Conservation (phyloP, 257 asterid genomes). For the Striga asiatica region DNA sequence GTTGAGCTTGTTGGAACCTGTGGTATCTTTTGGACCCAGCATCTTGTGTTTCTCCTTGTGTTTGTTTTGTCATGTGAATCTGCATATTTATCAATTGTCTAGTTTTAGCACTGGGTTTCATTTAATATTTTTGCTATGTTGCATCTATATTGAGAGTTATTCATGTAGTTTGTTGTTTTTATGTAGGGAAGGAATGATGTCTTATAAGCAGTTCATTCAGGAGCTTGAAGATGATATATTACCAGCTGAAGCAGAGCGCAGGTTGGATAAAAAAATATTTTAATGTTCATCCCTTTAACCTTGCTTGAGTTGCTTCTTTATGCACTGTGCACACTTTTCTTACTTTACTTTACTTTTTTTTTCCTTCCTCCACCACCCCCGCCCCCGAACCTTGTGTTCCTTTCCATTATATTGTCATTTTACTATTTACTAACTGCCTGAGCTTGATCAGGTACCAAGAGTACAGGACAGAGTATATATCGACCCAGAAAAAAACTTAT, state of each 20-base stretch:
- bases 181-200: conserved; percentile 95
- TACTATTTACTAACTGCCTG: conserved; percentile 7
- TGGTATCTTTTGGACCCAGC: neutral
- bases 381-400: conserved; percentile 6
- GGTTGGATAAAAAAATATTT: conserved; percentile 50
- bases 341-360: too few species aligned
- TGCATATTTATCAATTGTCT: neutral
- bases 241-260: conserved; percentile 95
- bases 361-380: neutral
- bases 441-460: conserved; percentile 68
- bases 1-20: neutral
- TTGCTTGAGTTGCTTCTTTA: conserved; percentile 4
- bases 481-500: conserved; percentile 77
- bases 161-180: conserved; percentile 9
- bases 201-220: conserved; percentile 98
- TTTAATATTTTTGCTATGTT: neutral
- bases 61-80: conserved; percentile 8
- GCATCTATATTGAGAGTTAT: conserved; percentile 1
- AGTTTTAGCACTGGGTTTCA: too few species aligned
- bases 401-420: conserved; percentile 6
- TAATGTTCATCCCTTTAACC: conserved; percentile 14
- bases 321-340: too few species aligned
- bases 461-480: conserved; percentile 73
- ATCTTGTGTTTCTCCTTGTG: neutral
- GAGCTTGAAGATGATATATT: conserved; percentile 98